Evolutionary conservation across 257 asterid genomes (phyloP).

Genomic region (Henckelia pumila): DNA sequence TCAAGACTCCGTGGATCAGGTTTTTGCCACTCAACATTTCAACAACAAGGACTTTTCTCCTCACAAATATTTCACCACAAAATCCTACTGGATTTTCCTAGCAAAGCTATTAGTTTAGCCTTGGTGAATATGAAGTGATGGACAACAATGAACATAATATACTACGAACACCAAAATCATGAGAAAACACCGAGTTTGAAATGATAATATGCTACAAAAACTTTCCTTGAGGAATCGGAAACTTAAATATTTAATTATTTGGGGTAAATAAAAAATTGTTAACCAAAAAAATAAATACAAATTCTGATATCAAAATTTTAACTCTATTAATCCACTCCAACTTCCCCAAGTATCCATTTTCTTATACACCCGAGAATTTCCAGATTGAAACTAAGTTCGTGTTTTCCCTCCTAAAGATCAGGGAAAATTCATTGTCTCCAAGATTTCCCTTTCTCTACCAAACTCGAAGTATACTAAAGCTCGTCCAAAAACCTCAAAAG

Average conservation of each 20-base stretch:
- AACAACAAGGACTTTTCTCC: not conserved
- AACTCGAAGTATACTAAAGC: not conserved
- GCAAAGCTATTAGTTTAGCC: not conserved
- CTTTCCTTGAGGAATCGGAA: not conserved
- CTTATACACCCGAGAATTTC: not conserved
- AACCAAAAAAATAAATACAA: no score
- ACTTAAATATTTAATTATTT: no score
- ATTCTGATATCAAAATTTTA: no score
- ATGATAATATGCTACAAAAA: not conserved
- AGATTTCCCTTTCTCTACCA: conserved; percentile 5
- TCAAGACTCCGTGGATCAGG: not conserved
- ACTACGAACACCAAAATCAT: not conserved
- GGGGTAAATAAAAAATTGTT: not conserved
- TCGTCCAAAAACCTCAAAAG: not conserved
- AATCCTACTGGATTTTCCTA: not conserved
- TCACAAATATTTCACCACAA: not conserved
- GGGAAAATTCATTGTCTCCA: not conserved
- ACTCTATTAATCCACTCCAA: not conserved
- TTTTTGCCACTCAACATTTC: not conserved
- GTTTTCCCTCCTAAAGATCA: not conserved
- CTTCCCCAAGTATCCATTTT: not conserved
- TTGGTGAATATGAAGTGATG: not conserved
- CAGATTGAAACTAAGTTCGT: not conserved
- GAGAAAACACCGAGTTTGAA: not conserved
- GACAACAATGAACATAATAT: not conserved